phyloP scores from a whole-genome alignment of 2,329 filamentous ascomycete species.

The Aspergillus texensis region DNA sequence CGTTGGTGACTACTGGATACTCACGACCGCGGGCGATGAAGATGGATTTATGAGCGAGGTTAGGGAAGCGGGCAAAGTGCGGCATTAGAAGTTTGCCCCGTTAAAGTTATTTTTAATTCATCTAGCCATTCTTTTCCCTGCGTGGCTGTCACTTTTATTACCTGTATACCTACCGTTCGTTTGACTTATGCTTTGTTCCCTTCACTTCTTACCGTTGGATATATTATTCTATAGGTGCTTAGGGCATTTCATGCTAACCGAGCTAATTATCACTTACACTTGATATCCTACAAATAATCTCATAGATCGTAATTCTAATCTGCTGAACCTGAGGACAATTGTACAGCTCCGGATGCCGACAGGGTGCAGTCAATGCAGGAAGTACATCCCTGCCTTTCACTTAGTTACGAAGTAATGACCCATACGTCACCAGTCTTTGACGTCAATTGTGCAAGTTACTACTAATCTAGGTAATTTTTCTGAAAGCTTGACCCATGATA shows the following conservation, averaged over 20 bases:
- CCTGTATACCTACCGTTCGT: neutral
- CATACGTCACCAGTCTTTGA: neutral
- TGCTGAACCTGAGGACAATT: neutral
- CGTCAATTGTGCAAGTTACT: neutral
- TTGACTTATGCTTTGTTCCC: neutral
- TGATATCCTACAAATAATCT: neutral
- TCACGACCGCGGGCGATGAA: slow-evolving; percentile 41
- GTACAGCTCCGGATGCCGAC: neutral
- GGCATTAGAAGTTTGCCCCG: slow-evolving; percentile 12
- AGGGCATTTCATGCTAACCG: neutral
- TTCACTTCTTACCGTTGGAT: neutral
- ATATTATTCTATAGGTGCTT: neutral
- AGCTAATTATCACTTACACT: neutral
- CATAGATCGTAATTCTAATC: neutral
- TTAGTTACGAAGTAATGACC: neutral
- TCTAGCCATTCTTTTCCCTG: neutral
- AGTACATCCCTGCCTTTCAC: neutral
- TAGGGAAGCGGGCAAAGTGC: slow-evolving; percentile 46
- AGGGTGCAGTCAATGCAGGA: neutral
- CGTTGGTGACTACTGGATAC: slow-evolving; percentile 46
- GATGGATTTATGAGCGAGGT: slow-evolving; percentile 48
- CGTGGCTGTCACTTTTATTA: neutral
- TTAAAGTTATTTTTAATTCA: neutral
- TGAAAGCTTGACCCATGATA: neutral
- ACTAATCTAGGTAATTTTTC: neutral